These are phyloP conservation scores for Globisporangium canariense DNA, from an alignment of 352 stramenopile species.

Conservation along the genomic window DNA sequence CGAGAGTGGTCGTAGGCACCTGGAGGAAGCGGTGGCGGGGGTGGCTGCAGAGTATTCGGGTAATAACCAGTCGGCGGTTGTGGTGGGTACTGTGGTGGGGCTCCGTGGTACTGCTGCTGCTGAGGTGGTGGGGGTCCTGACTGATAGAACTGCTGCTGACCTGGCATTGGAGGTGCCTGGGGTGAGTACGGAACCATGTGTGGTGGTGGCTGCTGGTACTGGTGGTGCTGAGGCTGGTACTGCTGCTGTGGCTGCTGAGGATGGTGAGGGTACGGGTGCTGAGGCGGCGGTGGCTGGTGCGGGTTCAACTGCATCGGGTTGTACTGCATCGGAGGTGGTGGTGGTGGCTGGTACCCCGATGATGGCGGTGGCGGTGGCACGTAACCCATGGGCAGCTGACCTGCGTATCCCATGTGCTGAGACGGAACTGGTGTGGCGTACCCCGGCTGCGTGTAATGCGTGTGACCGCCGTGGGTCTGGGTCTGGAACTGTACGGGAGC, in stretches of 20 bases:
- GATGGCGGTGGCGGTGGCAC: conserved; percentile 25
- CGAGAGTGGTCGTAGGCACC: conserved; percentile 29
- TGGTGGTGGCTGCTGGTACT: conserved; percentile 19
- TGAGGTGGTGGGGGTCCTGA: conserved; percentile 1
- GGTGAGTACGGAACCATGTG: conserved; percentile 16
- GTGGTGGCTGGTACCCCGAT: conserved; percentile 24
- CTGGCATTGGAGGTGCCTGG: conserved; percentile 14
- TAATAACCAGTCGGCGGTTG: conserved; percentile 7
- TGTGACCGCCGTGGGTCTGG: conserved; percentile 39
- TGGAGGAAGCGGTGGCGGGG: conserved; percentile 29
- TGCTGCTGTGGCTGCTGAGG: conserved; percentile 14
- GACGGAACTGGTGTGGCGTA: conserved; percentile 16
- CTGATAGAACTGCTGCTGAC: conserved; percentile 15
- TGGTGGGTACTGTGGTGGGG: conserved; percentile 17
- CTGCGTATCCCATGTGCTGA: conserved; percentile 25
- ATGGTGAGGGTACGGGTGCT: conserved; percentile 22
- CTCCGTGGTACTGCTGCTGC: conserved; percentile 21
- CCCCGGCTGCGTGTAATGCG: conserved; percentile 51
- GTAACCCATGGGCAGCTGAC: conserved; percentile 30
- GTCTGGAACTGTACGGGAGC: conserved; percentile 28
- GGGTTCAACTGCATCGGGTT: conserved; percentile 24
- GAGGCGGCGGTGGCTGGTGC: conserved; percentile 19
- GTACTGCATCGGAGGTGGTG: conserved; percentile 24
- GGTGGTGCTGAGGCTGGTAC: conserved; percentile 15
- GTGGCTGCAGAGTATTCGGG: conserved; percentile 14